A percentile compares a stretch with the other conserved stretches of the same genome.
These are phyloP conservation scores for Fusarium sp. DNA, from an alignment of 2,329 filamentous ascomycete species.

Conservation along the genomic window DNA sequence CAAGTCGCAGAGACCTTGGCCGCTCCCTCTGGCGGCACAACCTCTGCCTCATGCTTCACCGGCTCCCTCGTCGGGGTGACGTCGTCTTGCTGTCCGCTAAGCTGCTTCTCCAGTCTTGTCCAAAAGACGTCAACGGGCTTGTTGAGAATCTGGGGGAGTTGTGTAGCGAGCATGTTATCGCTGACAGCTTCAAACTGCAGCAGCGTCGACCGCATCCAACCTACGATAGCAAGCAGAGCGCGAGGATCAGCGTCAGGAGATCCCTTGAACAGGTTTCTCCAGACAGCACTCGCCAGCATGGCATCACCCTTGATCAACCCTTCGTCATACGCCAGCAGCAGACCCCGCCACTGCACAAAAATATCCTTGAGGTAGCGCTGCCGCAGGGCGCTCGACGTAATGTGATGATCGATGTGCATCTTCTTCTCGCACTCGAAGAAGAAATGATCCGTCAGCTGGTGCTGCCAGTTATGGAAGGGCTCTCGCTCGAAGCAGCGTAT, in stretches of 20 bases:
- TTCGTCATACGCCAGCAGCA: conserved; percentile 87
- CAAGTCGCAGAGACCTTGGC: conserved; percentile 40
- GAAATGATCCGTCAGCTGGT: conserved; percentile 94
- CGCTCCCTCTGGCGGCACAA: conserved; percentile 14
- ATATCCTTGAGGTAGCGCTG: conserved; percentile 85
- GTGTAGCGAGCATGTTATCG: conserved; percentile 55
- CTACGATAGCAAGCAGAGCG: conserved; percentile 65
- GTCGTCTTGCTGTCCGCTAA: conserved; percentile 49
- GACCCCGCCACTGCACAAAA: conserved; percentile 91
- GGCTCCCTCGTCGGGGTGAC: conserved; percentile 27
- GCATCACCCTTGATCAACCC: conserved; percentile 82
- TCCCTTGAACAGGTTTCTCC: conserved; percentile 93
- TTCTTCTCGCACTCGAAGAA: conserved; percentile 89
- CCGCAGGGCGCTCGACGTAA: conserved; percentile 68
- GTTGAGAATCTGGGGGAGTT: conserved; percentile 50
- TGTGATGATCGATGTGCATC: conserved; percentile 84
- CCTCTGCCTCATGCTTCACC: conserved; percentile 21
- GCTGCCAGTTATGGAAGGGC: conserved; percentile 81
- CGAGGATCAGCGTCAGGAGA: conserved; percentile 64
- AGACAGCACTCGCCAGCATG: conserved; percentile 83
- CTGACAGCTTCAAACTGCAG: conserved; percentile 62
- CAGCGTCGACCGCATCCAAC: conserved; percentile 65
- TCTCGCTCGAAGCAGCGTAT: conserved; percentile 81
- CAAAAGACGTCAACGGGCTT: conserved; percentile 58
- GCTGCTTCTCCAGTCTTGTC: conserved; percentile 56